Evolutionary conservation across 805 yeast species (phyloP), one percentile per base, ranked within the genome.

Genomic region (Candida vaughaniae): DNA sequence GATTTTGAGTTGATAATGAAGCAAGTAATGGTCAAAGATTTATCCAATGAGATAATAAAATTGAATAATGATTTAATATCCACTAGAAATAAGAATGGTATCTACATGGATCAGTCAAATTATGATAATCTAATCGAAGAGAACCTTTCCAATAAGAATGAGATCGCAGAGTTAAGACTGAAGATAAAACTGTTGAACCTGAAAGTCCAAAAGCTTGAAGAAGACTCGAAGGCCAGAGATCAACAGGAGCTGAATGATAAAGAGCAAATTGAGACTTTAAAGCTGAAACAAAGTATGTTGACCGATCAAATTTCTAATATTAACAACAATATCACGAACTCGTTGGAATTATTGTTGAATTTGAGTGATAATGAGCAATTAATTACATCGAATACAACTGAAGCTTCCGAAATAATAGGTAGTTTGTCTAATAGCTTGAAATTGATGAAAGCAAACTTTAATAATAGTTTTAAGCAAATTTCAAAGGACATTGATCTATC

Each of bases 61-160:
- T 56, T 82, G 23, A 72, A 78, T 46, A 67, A 69, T 25, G 93
- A 85, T 55, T 58, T 84, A 25, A 52, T 69, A 25, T 82, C 90
- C 0, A 71, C 87, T 0, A 69, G 82, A 43, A 61, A 65, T 7
- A 81, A 75, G 52, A 84, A 81, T 44, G 89, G 90, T 1, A 69
- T 85, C 16, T 80, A 66, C 50, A 59, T 85, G 71, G 78, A 79
- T 48, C 76, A 75, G 20, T 69, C 62, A 11, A 80, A 80, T 52
- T 82, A 82, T 48, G 45, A 53, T 15, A 44, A 46, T 16, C 42
- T 62, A 12, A 35, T 50, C 9, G 49, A 42, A 17, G 49, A 43
- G 16, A 38, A 34, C 17, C 32, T 23, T 6, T 43, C 47, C 22
- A 41, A 31, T 17, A 46, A 39, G 20, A 42, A 38, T 33, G 49